Evolutionary conservation across 169 alveolate genomes (phyloP), one percentile per base, ranked within the genome.

Genomic region (Hepatocystis sp.): DNA sequence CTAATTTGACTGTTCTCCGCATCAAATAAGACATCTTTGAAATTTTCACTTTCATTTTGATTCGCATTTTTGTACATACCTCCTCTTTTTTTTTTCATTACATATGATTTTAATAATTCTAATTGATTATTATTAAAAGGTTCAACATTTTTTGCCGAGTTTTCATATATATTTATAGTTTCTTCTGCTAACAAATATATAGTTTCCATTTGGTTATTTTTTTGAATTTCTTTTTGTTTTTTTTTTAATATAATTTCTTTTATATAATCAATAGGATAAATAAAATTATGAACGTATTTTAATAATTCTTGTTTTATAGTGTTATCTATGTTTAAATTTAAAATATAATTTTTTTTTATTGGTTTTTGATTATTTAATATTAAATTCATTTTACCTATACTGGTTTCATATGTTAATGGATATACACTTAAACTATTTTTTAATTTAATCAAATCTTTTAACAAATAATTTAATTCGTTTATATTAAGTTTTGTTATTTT

Each of bases 61-160:
- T 36, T 36, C 10, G 5, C 47, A 7, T 36, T 10, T 36, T 36
- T 36, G 5, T 36, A 5, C 10, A 7, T 36, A n/a, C 7, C 4
- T 5, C 10, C 25, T 65, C n/a, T 39, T 27, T 46, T 34, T 25
- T 64, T 81, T 25, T 46, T 81, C 30, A 39, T 15, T 23, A 81
- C 10, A 17, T 61, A 40, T 4, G 32, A 21, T 34, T 55, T 81
- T 23, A 81, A 25, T 19, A 30, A 0, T 3, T 15, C 61, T 11
- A 81, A 28, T 51, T 81, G 63, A 28, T 81, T 60, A 0, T 81
- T 84, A 8, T 34, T 61, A 28, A 40, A 55, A 0, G 89, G 89
- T 30, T 61, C 67, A 0, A 81, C 89, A 25, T 81, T 61, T 44
- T 81, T 81, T 27, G 89, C 89, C 11, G 89, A 81, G 42, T 81